Evolutionary conservation across 1,284 basidiomycete genomes (phyloP), one percentile per base, ranked within the genome.

Genomic region (Exobasidium rhododendri): DNA sequence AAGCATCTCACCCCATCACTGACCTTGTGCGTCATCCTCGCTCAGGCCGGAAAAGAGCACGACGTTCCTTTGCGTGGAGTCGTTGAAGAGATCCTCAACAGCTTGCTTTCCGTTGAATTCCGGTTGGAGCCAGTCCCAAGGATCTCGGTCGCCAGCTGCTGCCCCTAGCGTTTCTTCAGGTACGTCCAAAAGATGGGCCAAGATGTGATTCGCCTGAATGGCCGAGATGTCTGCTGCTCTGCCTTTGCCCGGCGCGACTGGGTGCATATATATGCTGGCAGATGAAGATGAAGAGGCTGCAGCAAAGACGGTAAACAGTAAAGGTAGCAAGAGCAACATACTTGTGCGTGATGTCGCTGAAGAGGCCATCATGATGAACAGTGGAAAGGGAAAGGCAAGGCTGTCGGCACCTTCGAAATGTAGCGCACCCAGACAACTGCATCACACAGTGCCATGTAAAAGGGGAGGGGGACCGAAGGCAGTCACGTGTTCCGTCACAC

Each of bases 71-170:
- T n/a, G n/a, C n/a, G n/a, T n/a, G n/a, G n/a, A n/a, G n/a, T n/a
- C n/a, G n/a, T n/a, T n/a, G 65, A 64, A 47, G 62, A 71, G 32
- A 65, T 62, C 6, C 65, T 62, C 31, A 68, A 63, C n/a, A 65
- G 66, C 56, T 52, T 56, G 0, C 11, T 35, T 35, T 29, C 17
- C 31, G 7, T 35, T 10, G 22, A 26, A 35, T 20, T 24, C 22
- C 20, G 7, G 10, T 6, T 31, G 20, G 14, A 35, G n/a, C 26
- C 55, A 40, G n/a, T 47, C n/a, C 55, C 55, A 56, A 10, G 61
- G 54, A 4, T 61, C 53, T 13, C 60, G 65, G 32, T 65, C 69
- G 6, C 65, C 35, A 40, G 65, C 35, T 3, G 59, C 54, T 5
- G 40, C 59, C 24, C 51, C 54, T 17, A 20, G 29, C 10, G 32